Evolutionary conservation across 1,284 basidiomycete species (phyloP), one percentile per base, ranked within the genome.

Genomic region (Tranzscheliella williamsii): DNA sequence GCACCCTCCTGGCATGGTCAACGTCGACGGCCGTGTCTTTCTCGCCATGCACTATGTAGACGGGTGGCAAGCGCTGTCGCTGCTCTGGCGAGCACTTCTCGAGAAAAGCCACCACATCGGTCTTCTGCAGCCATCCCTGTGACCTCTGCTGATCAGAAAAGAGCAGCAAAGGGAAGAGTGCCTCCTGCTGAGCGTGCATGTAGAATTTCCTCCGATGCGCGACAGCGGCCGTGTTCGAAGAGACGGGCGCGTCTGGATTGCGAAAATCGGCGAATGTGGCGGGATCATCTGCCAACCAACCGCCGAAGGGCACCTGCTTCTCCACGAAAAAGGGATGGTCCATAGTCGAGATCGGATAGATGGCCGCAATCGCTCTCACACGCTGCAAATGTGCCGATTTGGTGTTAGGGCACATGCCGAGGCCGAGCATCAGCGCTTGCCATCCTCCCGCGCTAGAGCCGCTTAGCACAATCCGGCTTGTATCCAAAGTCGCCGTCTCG

Each of bases 11-110:
- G 2, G 49, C 56, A 16, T 68, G 65, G 24, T 60, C 54, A 15
- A 68, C 65, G 26, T 68, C 65, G 8, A 68, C 65, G 2, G 65
- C 65, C 3, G 50, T 41, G 22, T 68, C 65, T 30, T 47, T 56
- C 24, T 61, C 65, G 16, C 65, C 65, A 26, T 68, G 65, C 12
- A 68, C 50, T n/a, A 61, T 54, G 48, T 60, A 68, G 17, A 68
- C 40, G 4, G 60, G 60, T 2, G 53, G 52, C 31, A 58, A 64
- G 1, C 5, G 24, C 4, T 42, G 39, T 26, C 49, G 52, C 40
- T 58, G 53, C 11, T 49, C 23, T 13, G 51, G 50, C 5, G 44
- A 42, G 22, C 43, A 49, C 8, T 16, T 12, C 5, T 38, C 39
- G 5, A 68, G 29, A 38, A 56, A 62, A 5, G 29, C 22, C 15